Conservation (phyloP, 495 filamentous ascomycete genomes). For the Aspergillus incahuasiensis region DNA sequence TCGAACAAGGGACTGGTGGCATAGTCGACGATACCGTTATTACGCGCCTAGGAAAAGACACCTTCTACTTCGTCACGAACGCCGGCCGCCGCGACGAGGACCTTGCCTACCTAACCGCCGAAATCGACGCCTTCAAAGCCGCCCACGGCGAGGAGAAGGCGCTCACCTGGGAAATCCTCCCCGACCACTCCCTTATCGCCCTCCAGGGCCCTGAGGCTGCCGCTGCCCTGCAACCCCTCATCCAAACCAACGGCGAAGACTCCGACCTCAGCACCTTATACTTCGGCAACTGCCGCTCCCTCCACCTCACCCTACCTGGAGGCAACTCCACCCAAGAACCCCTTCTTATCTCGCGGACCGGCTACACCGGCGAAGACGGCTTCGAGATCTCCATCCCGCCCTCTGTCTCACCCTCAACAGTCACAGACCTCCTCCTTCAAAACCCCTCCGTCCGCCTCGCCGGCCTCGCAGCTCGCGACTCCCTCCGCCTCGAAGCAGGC, state of each 20-base stretch:
- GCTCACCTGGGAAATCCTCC: conserved; percentile 67
- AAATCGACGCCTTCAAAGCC: conserved; percentile 54
- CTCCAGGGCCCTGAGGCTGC: conserved; percentile 80
- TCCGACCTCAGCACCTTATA: conserved; percentile 64
- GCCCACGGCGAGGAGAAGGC: conserved; percentile 39
- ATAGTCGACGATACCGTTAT: conserved; percentile 94
- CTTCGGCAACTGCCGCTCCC: conserved; percentile 69
- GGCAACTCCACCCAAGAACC: conserved; percentile 41
- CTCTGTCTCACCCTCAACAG: conserved; percentile 28
- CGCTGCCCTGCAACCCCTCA: conserved; percentile 56
- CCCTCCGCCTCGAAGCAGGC: conserved; percentile 87
- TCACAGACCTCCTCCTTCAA: conserved; percentile 61
- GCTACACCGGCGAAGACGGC: conserved; percentile 96
- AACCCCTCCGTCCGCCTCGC: conserved; percentile 67
- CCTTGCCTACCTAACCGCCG: conserved; percentile 60
- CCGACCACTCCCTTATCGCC: conserved; percentile 66
- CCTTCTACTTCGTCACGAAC: conserved; percentile 93
- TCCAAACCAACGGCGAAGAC: conserved; percentile 34
- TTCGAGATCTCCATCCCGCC: conserved; percentile 88
- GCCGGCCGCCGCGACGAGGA: conserved; percentile 91
- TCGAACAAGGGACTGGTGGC: conserved; percentile 75
- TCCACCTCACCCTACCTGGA: conserved; percentile 48
- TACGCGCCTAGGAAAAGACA: conserved; percentile 61
- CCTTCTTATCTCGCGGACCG: conserved; percentile 76
- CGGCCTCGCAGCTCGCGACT: conserved; percentile 87